Evolutionary conservation across 2,329 filamentous ascomycete genomes (phyloP), one percentile per base, ranked within the genome.

Genomic region (Penicillium glabrum): DNA sequence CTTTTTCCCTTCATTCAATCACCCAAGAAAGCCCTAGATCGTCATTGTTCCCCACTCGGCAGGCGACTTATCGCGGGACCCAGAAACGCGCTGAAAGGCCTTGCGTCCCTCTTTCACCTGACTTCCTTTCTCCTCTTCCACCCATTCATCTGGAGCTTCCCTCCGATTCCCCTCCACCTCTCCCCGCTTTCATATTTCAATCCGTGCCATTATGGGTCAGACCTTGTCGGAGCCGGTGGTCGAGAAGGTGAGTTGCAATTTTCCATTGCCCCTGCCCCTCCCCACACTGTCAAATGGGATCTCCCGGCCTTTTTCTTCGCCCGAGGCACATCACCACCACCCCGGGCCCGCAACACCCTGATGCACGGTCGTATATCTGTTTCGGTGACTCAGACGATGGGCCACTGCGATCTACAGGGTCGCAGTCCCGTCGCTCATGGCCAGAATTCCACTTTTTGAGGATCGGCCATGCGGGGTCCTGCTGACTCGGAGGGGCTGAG

Each of bases 161-260:
- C 61, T 61, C 62, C 58, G 43, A 55, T 53, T 52, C 46, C 48
- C 56, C 41, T 51, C 56, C 59, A 58, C 60, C 57, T 63, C 59
- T 56, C 37, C 49, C 51, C 57, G 55, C 53, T 53, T 59, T 52
- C 63, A 58, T 59, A 56, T 61, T 58, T 61, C 63, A 61, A 66
- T 58, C 51, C 58, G 59, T 63, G 60, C 54, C 57, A 83, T 75
- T 80, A 99, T 99, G 95, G 95, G 95, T 86, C 95, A 99, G 84
- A 99, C 95, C 79, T 88, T 99, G 75, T 98, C 93, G 72, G 95
- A 99, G 84, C 95, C 95, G 72, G 93, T 99, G 73, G 90, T 96
- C 77, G 95, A 98, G 76, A 99, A 99, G 93, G 95, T 99, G 85
- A 76, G 85, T 67, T 61, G 54, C 57, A 53, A 47, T 60, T 56